Evolutionary conservation across 306 rosid genomes (phyloP).

Genomic region (Cyclanthera cordifolia): DNA sequence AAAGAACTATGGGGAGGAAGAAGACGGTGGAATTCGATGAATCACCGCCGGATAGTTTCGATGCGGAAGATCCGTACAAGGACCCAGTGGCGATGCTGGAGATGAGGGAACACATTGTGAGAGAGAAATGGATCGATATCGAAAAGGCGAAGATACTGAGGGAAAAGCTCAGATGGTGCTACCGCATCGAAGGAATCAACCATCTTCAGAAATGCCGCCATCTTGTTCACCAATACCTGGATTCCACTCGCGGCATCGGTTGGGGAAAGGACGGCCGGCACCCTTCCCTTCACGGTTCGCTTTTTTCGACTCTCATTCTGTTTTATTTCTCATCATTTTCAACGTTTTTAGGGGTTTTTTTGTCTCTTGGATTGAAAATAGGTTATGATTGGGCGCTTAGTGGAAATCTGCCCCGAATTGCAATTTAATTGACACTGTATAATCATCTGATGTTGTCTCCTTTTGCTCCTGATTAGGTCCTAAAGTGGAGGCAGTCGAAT

Average conservation of each 20-base stretch:
- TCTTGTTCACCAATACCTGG: conserved; percentile 75
- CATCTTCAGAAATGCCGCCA: conserved; percentile 94
- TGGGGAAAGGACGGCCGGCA: conserved; percentile 98
- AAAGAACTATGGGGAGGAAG: conserved; percentile 15
- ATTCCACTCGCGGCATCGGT: conserved; percentile 85
- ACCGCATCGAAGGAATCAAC: conserved; percentile 81
- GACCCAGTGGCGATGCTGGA: conserved; percentile 94
- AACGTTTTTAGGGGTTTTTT: not conserved
- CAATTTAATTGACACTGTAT: too few relatives aligned
- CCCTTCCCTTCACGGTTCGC: conserved; percentile 66
- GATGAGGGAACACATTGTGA: conserved; percentile 87
- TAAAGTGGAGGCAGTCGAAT: conserved; percentile 46
- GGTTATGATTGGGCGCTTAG: not conserved
- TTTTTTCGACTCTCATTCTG: not conserved
- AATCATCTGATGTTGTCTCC: not conserved
- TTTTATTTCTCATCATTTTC: not conserved
- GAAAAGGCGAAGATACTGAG: conserved; percentile 89
- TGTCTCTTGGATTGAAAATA: too few relatives aligned
- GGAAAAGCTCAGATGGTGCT: conserved; percentile 86
- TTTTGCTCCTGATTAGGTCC: conserved; percentile 50
- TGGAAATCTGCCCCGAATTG: not conserved
- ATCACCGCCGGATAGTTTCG: conserved; percentile 86
- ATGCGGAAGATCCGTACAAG: conserved; percentile 72
- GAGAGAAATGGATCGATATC: conserved; percentile 95
- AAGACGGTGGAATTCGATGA: conserved; percentile 27